Percentiles rank a stretch among this genome's conserved stretches.
phyloP scores from a whole-genome alignment of 2,329 filamentous ascomycete genomes.

The Escovopsis weberi region DNA sequence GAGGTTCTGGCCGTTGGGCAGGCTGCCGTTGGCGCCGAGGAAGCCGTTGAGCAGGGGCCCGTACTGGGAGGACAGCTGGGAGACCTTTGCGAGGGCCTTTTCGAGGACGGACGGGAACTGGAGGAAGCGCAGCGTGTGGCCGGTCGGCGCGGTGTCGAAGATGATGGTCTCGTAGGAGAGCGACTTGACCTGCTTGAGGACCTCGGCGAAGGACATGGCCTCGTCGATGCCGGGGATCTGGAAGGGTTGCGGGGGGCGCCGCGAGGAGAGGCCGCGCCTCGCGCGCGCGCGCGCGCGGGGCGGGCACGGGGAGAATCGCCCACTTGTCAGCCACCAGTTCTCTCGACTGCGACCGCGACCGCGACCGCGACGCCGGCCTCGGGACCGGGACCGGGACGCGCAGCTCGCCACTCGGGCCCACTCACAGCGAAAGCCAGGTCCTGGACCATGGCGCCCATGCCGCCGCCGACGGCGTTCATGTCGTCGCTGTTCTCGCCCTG shows the following conservation, averaged over 20 bases:
- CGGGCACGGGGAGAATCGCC: too few species aligned
- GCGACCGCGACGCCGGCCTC: too few species aligned
- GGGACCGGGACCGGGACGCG: too few species aligned
- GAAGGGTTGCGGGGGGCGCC: constrained; percentile 6
- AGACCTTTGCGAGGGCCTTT: constrained; percentile 95
- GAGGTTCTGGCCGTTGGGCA: constrained; percentile 87
- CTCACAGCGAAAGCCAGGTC: constrained; percentile 87
- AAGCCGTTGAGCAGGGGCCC: constrained; percentile 91
- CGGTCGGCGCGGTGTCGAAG: constrained; percentile 96
- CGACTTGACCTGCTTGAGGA: constrained; percentile 97
- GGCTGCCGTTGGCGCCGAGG: constrained; percentile 57
- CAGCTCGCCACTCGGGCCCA: too few species aligned
- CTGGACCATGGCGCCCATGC: constrained; percentile 93
- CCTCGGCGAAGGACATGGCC: constrained; percentile 98
- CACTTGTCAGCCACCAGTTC: too few species aligned
- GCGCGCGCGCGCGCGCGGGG: too few species aligned
- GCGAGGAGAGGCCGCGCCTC: too few species aligned
- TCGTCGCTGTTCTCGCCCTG: constrained; percentile 46
- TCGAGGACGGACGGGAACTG: constrained; percentile 97
- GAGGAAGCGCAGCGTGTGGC: constrained; percentile 94
- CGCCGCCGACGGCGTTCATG: constrained; percentile 53
- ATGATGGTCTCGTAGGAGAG: constrained; percentile 98
- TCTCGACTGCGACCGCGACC: too few species aligned
- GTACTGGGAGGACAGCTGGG: constrained; percentile 85
- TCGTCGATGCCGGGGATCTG: constrained; percentile 97